phyloP scores from a whole-genome alignment of 768 basidiomycete genomes.

The Cyclocybe cylindracea region DNA sequence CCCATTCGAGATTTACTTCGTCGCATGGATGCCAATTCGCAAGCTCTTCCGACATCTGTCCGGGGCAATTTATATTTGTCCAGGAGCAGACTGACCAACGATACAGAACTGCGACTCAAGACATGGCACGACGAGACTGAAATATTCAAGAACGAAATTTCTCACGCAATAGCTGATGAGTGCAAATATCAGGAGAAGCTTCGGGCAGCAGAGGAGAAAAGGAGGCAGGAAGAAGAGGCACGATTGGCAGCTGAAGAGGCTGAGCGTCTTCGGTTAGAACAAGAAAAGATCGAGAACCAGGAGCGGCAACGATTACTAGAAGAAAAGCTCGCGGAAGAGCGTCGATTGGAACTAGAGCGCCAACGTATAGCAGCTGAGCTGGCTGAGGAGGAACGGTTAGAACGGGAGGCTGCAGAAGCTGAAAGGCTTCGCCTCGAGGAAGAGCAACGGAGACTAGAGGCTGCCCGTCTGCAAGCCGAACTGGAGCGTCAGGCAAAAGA shows the following conservation, averaged over 20 bases:
- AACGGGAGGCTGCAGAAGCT: slow-evolving; percentile 25
- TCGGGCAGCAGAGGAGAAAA: slow-evolving; percentile 33
- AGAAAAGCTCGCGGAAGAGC: slow-evolving; percentile 30
- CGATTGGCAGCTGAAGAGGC: slow-evolving; percentile 36
- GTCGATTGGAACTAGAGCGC: slow-evolving; percentile 28
- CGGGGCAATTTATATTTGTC: slow-evolving; percentile 49
- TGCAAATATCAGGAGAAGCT: slow-evolving; percentile 39
- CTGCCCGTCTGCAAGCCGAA: slow-evolving; percentile 14
- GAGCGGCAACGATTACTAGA: slow-evolving; percentile 26
- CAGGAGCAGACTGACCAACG: slow-evolving; percentile 51
- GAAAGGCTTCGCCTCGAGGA: slow-evolving; percentile 25
- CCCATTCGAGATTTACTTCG: slow-evolving; percentile 55
- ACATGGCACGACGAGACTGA: slow-evolving; percentile 49
- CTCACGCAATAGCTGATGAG: slow-evolving; percentile 44
- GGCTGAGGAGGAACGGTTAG: slow-evolving; percentile 27
- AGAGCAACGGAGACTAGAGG: slow-evolving; percentile 16
- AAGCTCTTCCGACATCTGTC: slow-evolving; percentile 41
- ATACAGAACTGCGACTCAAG: slow-evolving; percentile 47
- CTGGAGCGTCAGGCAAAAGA: slow-evolving; percentile 28
- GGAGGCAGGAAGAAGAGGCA: slow-evolving; percentile 34
- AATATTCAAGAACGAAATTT: slow-evolving; percentile 39
- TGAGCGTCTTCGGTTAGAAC: slow-evolving; percentile 33
- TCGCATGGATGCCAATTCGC: slow-evolving; percentile 52
- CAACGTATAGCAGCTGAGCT: slow-evolving; percentile 20
- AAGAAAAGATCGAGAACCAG: slow-evolving; percentile 28